Conservation (phyloP, 306 rosid genomes). For the Mimosa pudica region DNA sequence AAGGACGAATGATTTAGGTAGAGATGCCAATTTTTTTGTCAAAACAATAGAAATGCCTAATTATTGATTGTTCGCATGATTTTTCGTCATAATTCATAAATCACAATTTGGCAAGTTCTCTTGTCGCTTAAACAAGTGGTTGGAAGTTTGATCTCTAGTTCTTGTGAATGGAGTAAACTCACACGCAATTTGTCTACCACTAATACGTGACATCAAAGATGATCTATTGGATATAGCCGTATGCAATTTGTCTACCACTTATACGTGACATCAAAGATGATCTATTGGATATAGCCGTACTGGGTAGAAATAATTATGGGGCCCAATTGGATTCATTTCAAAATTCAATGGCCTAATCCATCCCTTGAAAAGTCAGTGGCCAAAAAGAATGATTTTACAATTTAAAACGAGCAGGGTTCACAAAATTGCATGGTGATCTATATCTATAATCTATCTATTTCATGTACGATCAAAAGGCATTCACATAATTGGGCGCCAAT, state of each 20-base stretch:
- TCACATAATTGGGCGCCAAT: conserved; percentile 59
- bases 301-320: not conserved
- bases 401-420: conserved; percentile 21
- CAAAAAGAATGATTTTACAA: not conserved
- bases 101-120: too few relatives aligned
- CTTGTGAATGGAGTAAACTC: too few relatives aligned
- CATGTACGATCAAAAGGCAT: conserved; percentile 2
- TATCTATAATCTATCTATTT: not conserved
- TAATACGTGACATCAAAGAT: too few relatives aligned
- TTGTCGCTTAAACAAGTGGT: too few relatives aligned
- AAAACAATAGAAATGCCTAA: not conserved
- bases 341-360: not conserved
- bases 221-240: not conserved
- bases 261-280: too few relatives aligned
- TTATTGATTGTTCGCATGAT: not conserved
- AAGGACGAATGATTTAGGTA: not conserved
- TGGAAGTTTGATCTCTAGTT: too few relatives aligned
- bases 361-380: not conserved
- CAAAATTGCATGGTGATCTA: conserved; percentile 26
- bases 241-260: too few relatives aligned
- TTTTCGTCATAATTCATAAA: not conserved
- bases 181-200: too few relatives aligned
- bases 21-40: too few relatives aligned
- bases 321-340: not conserved
- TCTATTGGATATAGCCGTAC: not conserved